Conservation (phyloP, 2,329 filamentous ascomycete species). For the Aschersonia sp. region DNA sequence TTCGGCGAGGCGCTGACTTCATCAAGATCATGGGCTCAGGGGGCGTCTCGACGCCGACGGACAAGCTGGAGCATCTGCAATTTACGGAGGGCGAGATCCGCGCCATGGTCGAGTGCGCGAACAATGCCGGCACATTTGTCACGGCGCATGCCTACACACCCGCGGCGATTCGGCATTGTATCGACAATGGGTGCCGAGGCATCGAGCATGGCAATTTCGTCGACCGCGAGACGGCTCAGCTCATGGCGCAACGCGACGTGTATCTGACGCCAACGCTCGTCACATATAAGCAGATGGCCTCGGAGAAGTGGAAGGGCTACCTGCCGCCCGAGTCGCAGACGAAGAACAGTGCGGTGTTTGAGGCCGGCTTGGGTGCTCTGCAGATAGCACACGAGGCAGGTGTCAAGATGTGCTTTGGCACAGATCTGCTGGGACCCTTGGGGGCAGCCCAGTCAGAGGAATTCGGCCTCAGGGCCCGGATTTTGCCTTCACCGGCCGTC, state of each 20-base stretch:
- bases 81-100: slow-evolving; percentile 41
- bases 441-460: slow-evolving; percentile 16
- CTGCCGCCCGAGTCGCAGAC: slow-evolving; percentile 24
- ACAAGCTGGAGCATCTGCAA: slow-evolving; percentile 36
- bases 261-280: slow-evolving; percentile 40
- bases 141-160: slow-evolving; percentile 45
- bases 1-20: slow-evolving; percentile 42
- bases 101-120: slow-evolving; percentile 35
- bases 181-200: slow-evolving; percentile 37
- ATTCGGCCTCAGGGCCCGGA: slow-evolving; percentile 14
- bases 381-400: slow-evolving; percentile 34
- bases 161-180: slow-evolving; percentile 35
- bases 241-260: slow-evolving; percentile 32
- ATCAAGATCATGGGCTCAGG: slow-evolving; percentile 48
- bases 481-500: slow-evolving; percentile 10
- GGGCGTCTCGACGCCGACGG: slow-evolving; percentile 40
- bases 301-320: slow-evolving; percentile 25
- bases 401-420: slow-evolving; percentile 40
- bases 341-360: slow-evolving; percentile 37
- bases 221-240: slow-evolving; percentile 25
- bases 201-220: slow-evolving; percentile 34
- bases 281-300: slow-evolving; percentile 33
- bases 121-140: slow-evolving; percentile 33
- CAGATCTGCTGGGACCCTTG: slow-evolving; percentile 19
- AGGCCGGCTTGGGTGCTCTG: slow-evolving; percentile 28